A percentile compares a stretch with the other conserved stretches of the same genome.
Evolutionary conservation across 805 yeast species (phyloP).

Genomic region (Lipomyces yamanashiensis): DNA sequence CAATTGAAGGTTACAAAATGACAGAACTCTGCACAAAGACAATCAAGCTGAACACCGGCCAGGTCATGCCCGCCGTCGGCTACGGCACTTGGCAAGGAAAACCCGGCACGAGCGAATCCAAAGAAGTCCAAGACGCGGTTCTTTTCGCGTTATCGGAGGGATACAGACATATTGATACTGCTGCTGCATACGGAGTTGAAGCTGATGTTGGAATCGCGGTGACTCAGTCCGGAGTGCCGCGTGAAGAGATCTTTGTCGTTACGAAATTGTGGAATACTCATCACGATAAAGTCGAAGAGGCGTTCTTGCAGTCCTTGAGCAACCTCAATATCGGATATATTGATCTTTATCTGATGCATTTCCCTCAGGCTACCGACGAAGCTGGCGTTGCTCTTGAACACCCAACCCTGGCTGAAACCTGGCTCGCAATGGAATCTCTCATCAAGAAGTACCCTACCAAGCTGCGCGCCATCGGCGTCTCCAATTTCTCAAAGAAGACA

Average conservation of each 20-base stretch:
- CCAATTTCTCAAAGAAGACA: slow-evolving; percentile 70
- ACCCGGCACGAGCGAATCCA: slow-evolving; percentile 53
- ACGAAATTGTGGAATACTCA: slow-evolving; percentile 49
- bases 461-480: slow-evolving; percentile 74
- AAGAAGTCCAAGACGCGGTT: slow-evolving; percentile 53
- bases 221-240: slow-evolving; percentile 54
- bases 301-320: slow-evolving; percentile 61
- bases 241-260: slow-evolving; percentile 51
- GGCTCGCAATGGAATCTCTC: slow-evolving; percentile 61
- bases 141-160: slow-evolving; percentile 48
- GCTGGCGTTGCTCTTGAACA: slow-evolving; percentile 51
- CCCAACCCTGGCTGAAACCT: slow-evolving; percentile 70
- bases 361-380: slow-evolving; percentile 65
- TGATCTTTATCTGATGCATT: slow-evolving; percentile 78
- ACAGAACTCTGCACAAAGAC: slow-evolving; percentile 13
- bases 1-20: background rate
- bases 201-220: slow-evolving; percentile 57
- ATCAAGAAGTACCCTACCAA: slow-evolving; percentile 57
- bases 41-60: slow-evolving; percentile 57
- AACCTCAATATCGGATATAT: slow-evolving; percentile 74
- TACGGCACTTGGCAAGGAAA: slow-evolving; percentile 72
- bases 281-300: slow-evolving; percentile 52
- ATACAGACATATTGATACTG: slow-evolving; percentile 79
- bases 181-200: slow-evolving; percentile 67
- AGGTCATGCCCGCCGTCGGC: slow-evolving; percentile 66